Evolutionary conservation across 352 stramenopile species (phyloP), one percentile per base, ranked within the genome.

Genomic region (Globisporangium solare): DNA sequence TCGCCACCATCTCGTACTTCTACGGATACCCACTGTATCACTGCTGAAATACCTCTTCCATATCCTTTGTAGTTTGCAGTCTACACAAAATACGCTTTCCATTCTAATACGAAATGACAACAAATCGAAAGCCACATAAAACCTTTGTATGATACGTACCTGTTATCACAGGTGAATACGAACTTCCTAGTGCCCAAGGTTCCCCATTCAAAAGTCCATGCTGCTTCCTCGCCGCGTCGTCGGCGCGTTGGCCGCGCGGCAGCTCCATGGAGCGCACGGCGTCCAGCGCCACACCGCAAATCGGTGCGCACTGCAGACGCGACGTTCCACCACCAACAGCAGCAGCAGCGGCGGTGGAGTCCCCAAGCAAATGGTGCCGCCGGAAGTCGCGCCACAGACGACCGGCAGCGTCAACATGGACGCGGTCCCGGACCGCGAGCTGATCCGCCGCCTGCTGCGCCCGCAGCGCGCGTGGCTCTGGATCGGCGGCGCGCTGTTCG

Each of bases 401-500:
- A 35, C 27, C 39, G 39, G 39, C 39, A 43, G 18, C 39, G 10
- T 54, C 27, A 52, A 52, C 17, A 37, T 63, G 50, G 57, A 63
- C 42, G 57, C 46, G 31, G 50, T 86, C 61, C 86, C 65, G 58
- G 78, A 88, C 45, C 66, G 70, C 7, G 67, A 75, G 60, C 53
- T 75, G 22, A 47, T 76, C 6, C 58, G 60, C 2, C 64, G 49
- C 3, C 58, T 73, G 13, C 59, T 84, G 37, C 76, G 75, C 2
- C 81, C 68, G 43, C 75, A 90, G 60, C 70, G 76, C 10, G 63
- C 77, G 20, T 90, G 71, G 72, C 73, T 70, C 58, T 89, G 77
- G 76, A 7, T 87, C 0, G 71, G 73, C 10, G 75, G 67, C 0
- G 17, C 71, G 0, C 58, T 72, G 6, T 46, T 88, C 20, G 48